Conservation (phyloP, 805 yeast species). For the Zygosaccharomyces pseudorouxii region DNA sequence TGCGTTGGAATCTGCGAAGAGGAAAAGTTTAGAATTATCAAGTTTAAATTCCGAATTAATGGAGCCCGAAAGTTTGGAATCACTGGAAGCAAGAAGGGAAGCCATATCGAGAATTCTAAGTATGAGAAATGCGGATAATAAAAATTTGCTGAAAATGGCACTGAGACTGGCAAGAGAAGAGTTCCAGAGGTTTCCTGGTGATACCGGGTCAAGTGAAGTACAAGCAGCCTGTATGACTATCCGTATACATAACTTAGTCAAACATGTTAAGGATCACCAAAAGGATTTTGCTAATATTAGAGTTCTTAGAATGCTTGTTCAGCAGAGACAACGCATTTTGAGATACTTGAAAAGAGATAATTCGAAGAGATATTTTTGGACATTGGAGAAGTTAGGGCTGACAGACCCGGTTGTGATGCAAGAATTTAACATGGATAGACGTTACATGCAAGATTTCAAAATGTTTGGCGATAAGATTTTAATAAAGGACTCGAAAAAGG, state of each 20-base stretch:
- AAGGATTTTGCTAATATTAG: constrained; percentile 72
- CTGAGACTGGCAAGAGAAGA: constrained; percentile 66
- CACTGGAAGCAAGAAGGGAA: constrained; percentile 57
- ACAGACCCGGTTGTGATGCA: constrained; percentile 70
- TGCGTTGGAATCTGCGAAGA: constrained; percentile 42
- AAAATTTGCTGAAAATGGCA: constrained; percentile 55
- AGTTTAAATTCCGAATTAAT: constrained; percentile 24
- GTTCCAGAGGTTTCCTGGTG: constrained; percentile 79
- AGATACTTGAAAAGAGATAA: constrained; percentile 76
- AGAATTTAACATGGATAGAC: constrained; percentile 78
- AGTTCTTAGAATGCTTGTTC: constrained; percentile 74
- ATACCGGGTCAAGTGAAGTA: constrained; percentile 92
- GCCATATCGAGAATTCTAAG: constrained; percentile 67
- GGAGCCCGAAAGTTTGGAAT: constrained; percentile 30
- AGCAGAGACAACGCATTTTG: constrained; percentile 78
- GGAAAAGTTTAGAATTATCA: constrained; percentile 25
- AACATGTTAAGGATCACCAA: constrained; percentile 62
- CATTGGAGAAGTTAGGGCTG: constrained; percentile 82
- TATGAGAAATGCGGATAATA: constrained; percentile 62
- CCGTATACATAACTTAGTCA: constrained; percentile 69
- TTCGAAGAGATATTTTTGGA: constrained; percentile 78
- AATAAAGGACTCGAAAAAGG: constrained; percentile 52
- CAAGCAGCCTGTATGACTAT: constrained; percentile 91
- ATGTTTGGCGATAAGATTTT: constrained; percentile 67
- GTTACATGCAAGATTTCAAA: constrained; percentile 71